Percentiles rank a stretch among this genome's conserved stretches.
These are phyloP conservation scores for Eurotiales sp. DNA, from an alignment of 2,329 filamentous ascomycete species.

Conservation along the genomic window DNA sequence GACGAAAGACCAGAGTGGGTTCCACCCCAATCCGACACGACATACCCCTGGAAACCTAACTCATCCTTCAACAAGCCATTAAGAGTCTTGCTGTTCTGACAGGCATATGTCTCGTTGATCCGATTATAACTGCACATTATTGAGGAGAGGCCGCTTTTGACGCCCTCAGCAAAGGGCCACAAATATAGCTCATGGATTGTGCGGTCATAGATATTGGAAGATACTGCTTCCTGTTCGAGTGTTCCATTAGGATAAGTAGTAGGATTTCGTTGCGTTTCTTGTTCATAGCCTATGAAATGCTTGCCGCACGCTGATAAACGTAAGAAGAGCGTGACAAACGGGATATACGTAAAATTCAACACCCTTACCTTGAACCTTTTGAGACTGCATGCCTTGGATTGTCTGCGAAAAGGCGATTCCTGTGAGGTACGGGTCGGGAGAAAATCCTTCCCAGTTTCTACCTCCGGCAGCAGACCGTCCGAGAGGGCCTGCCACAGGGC, in stretches of 20 bases:
- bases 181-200: slow-evolving; percentile 61
- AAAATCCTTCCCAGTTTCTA: slow-evolving; percentile 46
- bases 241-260: slow-evolving; percentile 36
- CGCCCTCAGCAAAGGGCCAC: slow-evolving; percentile 60
- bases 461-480: slow-evolving; percentile 37
- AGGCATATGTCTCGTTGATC: slow-evolving; percentile 48
- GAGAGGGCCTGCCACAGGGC: slow-evolving; percentile 32
- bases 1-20: slow-evolving; percentile 34
- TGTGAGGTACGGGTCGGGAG: slow-evolving; percentile 42
- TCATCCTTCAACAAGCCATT: slow-evolving; percentile 50
- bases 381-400: slow-evolving; percentile 38
- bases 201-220: slow-evolving; percentile 60
- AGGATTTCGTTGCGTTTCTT: slow-evolving; percentile 62
- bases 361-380: slow-evolving; percentile 53
- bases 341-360: too few species aligned
- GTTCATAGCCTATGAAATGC: slow-evolving; percentile 62
- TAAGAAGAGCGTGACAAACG: neutral
- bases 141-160: slow-evolving; percentile 53
- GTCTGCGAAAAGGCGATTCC: slow-evolving; percentile 40
- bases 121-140: slow-evolving; percentile 55
- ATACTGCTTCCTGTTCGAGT: slow-evolving; percentile 43
- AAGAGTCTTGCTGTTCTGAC: slow-evolving; percentile 45
- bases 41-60: slow-evolving; percentile 49
- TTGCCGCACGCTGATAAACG: slow-evolving; percentile 39
- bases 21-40: slow-evolving; percentile 45